These are phyloP conservation scores for Fraxinus excelsior DNA, from an alignment of 257 asterid species.

Conservation along the genomic window DNA sequence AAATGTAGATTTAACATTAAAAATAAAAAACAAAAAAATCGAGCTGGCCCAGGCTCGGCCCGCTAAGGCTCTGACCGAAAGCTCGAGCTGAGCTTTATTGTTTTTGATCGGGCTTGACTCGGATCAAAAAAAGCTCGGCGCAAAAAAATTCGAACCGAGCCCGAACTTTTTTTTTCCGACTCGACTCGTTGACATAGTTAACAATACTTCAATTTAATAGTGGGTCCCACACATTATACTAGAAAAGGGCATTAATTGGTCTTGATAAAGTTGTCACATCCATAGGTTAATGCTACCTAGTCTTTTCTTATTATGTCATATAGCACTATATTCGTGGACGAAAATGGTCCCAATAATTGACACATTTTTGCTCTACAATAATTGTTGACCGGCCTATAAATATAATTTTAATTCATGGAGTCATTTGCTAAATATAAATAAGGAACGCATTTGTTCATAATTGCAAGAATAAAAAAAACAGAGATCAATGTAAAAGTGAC, in stretches of 20 bases:
- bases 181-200: too few species aligned
- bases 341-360: constrained; percentile 28
- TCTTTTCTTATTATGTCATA: constrained; percentile 1
- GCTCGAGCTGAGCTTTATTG: too few species aligned
- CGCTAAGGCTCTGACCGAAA: too few species aligned
- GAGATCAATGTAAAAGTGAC: neutral
- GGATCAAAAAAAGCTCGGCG: too few species aligned
- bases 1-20: too few species aligned
- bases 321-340: neutral
- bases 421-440: constrained; percentile 19
- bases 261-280: constrained; percentile 6
- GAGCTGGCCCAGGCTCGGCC: too few species aligned
- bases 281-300: constrained; percentile 8
- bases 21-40: too few species aligned
- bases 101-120: too few species aligned
- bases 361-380: constrained; percentile 7
- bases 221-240: constrained; percentile 30
- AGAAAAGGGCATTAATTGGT: constrained; percentile 19
- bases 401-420: constrained; percentile 16
- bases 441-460: neutral
- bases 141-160: too few species aligned
- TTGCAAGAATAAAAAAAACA: neutral
- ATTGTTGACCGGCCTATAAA: constrained; percentile 24
- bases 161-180: too few species aligned
- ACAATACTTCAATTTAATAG: constrained; percentile 10